Percentiles rank a stretch among this genome's conserved stretches.
Evolutionary conservation across 176 grass and related monocot genomes (phyloP).

Genomic region (Eremochloa ophiuroides): DNA sequence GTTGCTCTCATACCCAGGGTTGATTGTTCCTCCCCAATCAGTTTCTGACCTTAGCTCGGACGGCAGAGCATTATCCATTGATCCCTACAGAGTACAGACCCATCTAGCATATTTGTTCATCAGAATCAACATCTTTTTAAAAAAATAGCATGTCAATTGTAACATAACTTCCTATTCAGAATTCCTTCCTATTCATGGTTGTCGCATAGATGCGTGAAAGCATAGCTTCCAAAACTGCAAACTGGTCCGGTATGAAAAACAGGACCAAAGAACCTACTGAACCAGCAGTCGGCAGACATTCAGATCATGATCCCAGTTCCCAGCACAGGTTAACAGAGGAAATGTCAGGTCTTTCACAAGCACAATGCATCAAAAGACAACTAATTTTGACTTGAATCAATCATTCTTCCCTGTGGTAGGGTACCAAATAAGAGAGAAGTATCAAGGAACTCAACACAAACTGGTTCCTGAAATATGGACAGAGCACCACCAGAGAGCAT

Average conservation of each 20-base stretch:
- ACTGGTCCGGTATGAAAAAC: neutral
- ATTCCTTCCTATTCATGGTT: neutral
- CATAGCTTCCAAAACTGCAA: neutral
- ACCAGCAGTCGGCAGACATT: neutral
- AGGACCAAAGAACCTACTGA: too few species aligned
- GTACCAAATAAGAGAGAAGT: neutral
- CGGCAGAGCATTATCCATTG: neutral
- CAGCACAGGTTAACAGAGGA: neutral
- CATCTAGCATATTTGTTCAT: too few species aligned
- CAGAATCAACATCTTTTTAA: too few species aligned
- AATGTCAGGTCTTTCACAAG: neutral
- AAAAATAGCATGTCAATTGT: too few species aligned
- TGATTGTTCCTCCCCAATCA: too few species aligned
- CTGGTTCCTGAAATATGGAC: neutral
- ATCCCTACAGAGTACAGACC: too few species aligned
- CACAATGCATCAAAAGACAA: too few species aligned
- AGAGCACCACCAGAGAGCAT: neutral
- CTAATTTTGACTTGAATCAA: neutral
- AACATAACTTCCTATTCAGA: too few species aligned
- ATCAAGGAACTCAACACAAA: neutral
- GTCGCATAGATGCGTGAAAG: neutral
- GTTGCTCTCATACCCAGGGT: too few species aligned
- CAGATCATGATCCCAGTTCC: neutral
- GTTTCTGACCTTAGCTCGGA: too few species aligned
- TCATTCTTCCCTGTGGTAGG: neutral